Evolutionary conservation across 192 early-diverging fungal species (phyloP).

Genomic region (Backusella morwellensis): DNA sequence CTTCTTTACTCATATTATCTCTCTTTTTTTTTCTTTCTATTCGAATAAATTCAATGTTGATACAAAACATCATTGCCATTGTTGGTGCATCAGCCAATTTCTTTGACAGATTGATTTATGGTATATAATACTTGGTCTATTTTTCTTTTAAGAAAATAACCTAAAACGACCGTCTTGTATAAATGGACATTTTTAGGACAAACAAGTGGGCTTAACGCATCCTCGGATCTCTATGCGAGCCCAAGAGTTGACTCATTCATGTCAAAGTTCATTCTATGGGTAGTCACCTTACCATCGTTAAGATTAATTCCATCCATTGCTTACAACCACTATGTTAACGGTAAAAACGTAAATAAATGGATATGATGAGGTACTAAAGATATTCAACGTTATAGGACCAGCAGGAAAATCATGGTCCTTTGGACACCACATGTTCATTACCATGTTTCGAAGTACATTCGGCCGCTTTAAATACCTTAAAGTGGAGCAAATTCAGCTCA

Average conservation of each 20-base stretch:
- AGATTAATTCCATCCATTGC: not conserved
- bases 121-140: not conserved
- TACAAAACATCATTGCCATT: not conserved
- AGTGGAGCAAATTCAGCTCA: slow-evolving; percentile 36
- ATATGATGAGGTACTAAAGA: not conserved
- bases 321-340: not conserved
- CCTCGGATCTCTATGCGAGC: not conserved
- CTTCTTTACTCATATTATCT: too few relatives aligned
- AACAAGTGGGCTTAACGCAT: not conserved
- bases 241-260: not conserved
- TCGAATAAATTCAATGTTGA: not conserved
- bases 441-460: slow-evolving; percentile 29
- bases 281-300: not conserved
- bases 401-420: slow-evolving; percentile 44
- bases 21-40: too few relatives aligned
- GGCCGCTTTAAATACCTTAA: slow-evolving; percentile 20
- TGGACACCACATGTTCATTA: slow-evolving; percentile 28
- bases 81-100: not conserved
- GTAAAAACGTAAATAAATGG: not conserved
- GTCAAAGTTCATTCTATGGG: not conserved
- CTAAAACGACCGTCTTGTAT: not conserved
- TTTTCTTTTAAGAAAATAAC: not conserved
- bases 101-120: not conserved
- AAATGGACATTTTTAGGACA: not conserved
- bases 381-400: slow-evolving; percentile 29